A percentile compares a stretch with the other conserved stretches of the same genome.
phyloP scores from a whole-genome alignment of 2,329 filamentous ascomycete species.

The Plectosphaerella sp. region DNA sequence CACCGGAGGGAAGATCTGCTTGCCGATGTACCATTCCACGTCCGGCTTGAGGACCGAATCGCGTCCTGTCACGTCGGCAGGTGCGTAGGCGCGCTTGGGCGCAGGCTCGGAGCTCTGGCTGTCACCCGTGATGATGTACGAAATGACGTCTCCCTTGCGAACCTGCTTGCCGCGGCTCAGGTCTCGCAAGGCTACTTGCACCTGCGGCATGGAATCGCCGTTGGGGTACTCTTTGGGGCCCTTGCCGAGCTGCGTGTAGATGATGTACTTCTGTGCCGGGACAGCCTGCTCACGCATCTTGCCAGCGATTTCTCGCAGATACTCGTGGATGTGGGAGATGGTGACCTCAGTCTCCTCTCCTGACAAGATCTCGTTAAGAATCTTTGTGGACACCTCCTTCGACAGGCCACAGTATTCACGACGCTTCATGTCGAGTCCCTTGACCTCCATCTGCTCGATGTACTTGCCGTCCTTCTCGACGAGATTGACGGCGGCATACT shows the following conservation, averaged over 20 bases:
- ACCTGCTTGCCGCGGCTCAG: constrained; percentile 81
- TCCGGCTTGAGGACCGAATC: constrained; percentile 77
- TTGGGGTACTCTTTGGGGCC: constrained; percentile 91
- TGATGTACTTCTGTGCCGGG: constrained; percentile 85
- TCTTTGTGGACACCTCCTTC: constrained; percentile 86
- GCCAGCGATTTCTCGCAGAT: constrained; percentile 75
- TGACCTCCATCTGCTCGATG: constrained; percentile 93
- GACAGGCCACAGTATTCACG: constrained; percentile 95
- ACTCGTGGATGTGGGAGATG: constrained; percentile 87
- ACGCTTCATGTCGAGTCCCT: constrained; percentile 95
- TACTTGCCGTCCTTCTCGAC: constrained; percentile 85
- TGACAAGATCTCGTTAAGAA: constrained; percentile 92
- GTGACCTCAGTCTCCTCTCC: constrained; percentile 88
- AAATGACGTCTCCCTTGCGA: constrained; percentile 92
- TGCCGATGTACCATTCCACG: constrained; percentile 96
- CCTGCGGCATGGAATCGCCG: constrained; percentile 90
- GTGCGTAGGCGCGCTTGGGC: constrained; percentile 84
- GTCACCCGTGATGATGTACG: constrained; percentile 86
- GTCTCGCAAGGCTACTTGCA: constrained; percentile 89
- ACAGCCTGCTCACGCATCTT: constrained; percentile 82
- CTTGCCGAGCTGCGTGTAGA: constrained; percentile 96
- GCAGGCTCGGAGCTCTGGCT: constrained; percentile 61
- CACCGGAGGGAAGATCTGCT: constrained; percentile 96
- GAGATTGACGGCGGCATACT: constrained; percentile 96
- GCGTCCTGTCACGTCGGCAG: constrained; percentile 76